A percentile compares a stretch with the other conserved stretches of the same genome.
Conservation (phyloP, 2,329 filamentous ascomycete species). For the Beauveria rudraprayagi region DNA sequence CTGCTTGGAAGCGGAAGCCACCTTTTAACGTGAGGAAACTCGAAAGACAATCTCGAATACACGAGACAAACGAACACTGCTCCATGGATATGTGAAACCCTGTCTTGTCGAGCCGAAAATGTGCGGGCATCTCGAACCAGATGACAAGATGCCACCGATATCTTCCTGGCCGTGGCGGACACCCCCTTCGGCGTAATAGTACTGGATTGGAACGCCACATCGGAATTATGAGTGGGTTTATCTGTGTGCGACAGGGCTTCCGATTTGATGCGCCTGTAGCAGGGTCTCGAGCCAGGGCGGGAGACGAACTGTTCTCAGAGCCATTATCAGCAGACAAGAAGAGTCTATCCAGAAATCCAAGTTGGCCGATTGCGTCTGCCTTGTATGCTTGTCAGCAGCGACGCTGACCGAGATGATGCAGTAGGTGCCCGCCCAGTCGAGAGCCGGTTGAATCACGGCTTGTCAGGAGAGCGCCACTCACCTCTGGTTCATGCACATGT, state of each 20-base stretch:
- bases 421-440: not conserved
- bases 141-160: not conserved
- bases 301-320: not conserved
- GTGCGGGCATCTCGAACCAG: not conserved
- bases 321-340: not conserved
- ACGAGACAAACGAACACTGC: not conserved
- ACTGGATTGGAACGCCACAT: conserved; percentile 3
- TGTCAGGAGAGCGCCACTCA: not conserved
- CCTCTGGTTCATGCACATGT: conserved; percentile 9
- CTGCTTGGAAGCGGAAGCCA: not conserved
- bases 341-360: not conserved
- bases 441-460: not conserved
- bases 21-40: not conserved
- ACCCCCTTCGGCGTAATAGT: not conserved
- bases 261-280: not conserved
- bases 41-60: not conserved
- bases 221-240: not conserved
- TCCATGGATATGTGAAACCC: not conserved
- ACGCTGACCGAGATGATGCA: conserved; percentile 1
- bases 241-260: not conserved
- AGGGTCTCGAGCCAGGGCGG: not conserved
- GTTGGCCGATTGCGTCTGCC: not conserved
- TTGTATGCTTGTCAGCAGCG: not conserved
- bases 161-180: not conserved
- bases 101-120: not conserved